Percentiles rank a stretch among this genome's conserved stretches.
Conservation (phyloP, 2,329 filamentous ascomycete genomes). For the Eurotiales sp. region DNA sequence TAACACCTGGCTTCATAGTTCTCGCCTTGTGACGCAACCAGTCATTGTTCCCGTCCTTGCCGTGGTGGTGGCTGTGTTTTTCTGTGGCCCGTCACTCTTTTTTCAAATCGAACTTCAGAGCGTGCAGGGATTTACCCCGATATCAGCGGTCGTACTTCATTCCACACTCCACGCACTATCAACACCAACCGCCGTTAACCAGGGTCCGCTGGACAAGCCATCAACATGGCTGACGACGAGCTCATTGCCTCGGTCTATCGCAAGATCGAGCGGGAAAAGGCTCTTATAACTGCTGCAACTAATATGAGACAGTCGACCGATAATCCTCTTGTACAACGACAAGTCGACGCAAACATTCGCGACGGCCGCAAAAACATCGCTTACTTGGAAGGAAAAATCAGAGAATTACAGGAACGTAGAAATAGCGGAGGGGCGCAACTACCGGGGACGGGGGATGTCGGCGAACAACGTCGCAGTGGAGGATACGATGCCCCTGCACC, state of each 20-base stretch:
- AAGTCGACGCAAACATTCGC: slow-evolving; percentile 89
- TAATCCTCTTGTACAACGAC: slow-evolving; percentile 85
- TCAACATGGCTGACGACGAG: slow-evolving; percentile 58
- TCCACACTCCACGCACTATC: not conserved
- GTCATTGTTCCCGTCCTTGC: too few species aligned
- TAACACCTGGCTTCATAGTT: slow-evolving; percentile 16
- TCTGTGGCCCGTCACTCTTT: not conserved
- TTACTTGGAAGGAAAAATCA: slow-evolving; percentile 90
- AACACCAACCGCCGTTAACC: not conserved
- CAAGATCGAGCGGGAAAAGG: slow-evolving; percentile 98
- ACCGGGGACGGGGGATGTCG: slow-evolving; percentile 15
- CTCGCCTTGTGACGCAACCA: slow-evolving; percentile 14
- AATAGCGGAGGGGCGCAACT: slow-evolving; percentile 29
- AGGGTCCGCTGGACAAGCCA: too few species aligned
- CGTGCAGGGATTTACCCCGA: not conserved
- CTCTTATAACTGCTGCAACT: slow-evolving; percentile 88
- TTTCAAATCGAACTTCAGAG: not conserved
- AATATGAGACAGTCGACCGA: slow-evolving; percentile 94
- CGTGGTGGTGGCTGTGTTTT: slow-evolving; percentile 20
- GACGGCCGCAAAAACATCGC: slow-evolving; percentile 90
- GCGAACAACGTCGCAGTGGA: slow-evolving; percentile 47
- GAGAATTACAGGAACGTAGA: slow-evolving; percentile 79
- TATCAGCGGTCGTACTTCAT: not conserved
- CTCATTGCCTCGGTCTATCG: slow-evolving; percentile 76
- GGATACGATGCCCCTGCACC: slow-evolving; percentile 52